A percentile compares a stretch with the other conserved stretches of the same genome.
Conservation (phyloP, 495 filamentous ascomycete genomes). For the Podospora anserina region DNA sequence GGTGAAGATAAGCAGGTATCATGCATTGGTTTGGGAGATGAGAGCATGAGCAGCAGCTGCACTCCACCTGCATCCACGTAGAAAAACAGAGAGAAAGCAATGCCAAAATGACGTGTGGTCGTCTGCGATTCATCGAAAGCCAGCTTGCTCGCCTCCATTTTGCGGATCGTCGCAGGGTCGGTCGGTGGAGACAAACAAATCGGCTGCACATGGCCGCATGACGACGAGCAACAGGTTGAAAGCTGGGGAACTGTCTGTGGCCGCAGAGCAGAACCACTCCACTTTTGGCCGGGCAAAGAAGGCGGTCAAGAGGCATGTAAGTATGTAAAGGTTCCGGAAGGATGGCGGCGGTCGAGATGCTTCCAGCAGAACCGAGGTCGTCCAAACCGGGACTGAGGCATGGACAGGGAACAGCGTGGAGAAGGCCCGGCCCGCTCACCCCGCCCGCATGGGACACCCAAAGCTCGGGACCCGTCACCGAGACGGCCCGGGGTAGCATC, state of each 20-base stretch:
- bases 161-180: not conserved
- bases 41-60: not conserved
- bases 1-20: not conserved
- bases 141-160: not conserved
- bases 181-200: not conserved
- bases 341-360: not conserved
- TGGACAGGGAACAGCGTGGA: not conserved
- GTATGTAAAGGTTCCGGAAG: not conserved
- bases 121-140: not conserved
- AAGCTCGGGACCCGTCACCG: not conserved
- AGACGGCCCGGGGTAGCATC: not conserved
- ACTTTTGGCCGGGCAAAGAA: not conserved
- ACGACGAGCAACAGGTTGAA: not conserved
- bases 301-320: not conserved
- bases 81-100: not conserved
- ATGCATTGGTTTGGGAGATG: not conserved
- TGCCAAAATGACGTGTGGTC: not conserved
- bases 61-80: not conserved
- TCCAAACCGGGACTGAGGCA: not conserved
- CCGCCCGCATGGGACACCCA: not conserved
- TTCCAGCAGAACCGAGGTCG: not conserved
- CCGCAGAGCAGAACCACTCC: not conserved
- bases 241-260: no score
- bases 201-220: not conserved
- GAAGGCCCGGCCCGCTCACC: slow-evolving; percentile 5